Base-by-base conservation (phyloP, 1,284 basidiomycete genomes). In the Marasmius sp. region DNA sequence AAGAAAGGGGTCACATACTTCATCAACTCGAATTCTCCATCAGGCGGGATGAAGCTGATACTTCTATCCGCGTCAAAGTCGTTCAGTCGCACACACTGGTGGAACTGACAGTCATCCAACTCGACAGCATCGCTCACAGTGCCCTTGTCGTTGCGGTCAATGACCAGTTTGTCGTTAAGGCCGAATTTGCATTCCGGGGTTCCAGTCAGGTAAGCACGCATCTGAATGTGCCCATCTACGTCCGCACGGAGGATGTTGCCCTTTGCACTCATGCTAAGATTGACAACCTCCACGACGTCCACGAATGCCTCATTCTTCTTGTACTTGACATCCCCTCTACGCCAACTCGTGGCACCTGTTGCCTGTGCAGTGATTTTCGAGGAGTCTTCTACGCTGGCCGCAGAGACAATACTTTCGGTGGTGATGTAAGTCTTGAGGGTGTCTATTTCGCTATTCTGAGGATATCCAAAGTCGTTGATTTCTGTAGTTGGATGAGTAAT, bases 1-100 rank as follows among this genome's bases (percentile, higher is more conserved):
- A 37, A 52, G 56, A 50, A 52, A 52, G 60, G 14, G 36, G 34
- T 1, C 7, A 62, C 72, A 63, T 60, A 92, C 92, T 89, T 86
- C 97, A 99, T 99, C 47, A 99, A 82, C 76, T 99, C 97, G 71
- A 99, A 99, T 74, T 99, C 97, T 47, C 97, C 97, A 71, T 99
- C 97, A 1, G 97, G 97, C 0, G 97, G 97, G 53, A 99, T 91
- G 75, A 99, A 99, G 69, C 91, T 94, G 77, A 99, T 98, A 3
- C 92, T 94, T 48, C 97, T 84, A 65, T 90, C 92, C 14, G 92
- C 89, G 72, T 98, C 96, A 74, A 98, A 98, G 75, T 96, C 95
- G 67, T 92, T 91, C 47, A 99, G 79, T 62, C 94, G 88, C 47
- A 99, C 97, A 75, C 97, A 99, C 76, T 99, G 97, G 70, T 99